Conservation (phyloP, 2,329 filamentous ascomycete genomes). For the Ceratocystis harringtonii region DNA sequence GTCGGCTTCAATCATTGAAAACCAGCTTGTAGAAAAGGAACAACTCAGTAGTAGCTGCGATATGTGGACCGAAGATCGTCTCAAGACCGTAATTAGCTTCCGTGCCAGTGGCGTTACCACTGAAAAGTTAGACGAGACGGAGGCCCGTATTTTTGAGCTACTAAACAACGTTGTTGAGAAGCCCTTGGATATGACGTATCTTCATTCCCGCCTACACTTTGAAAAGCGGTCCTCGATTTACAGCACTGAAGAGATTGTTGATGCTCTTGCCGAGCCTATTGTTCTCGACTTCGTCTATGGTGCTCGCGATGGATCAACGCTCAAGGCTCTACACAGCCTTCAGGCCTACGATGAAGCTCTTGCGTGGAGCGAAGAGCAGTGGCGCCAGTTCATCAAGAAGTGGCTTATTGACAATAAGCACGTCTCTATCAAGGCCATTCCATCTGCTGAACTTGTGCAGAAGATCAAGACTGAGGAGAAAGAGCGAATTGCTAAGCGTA, state of each 20-base stretch:
- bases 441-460: slow-evolving; percentile 63
- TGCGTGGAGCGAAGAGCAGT: slow-evolving; percentile 68
- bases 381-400: slow-evolving; percentile 65
- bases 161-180: slow-evolving; percentile 67
- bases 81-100: slow-evolving; percentile 72
- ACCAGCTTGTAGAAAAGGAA: slow-evolving; percentile 82
- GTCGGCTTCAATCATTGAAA: slow-evolving; percentile 82
- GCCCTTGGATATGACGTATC: slow-evolving; percentile 76
- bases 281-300: slow-evolving; percentile 91
- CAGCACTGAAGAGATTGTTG: slow-evolving; percentile 63
- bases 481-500: slow-evolving; percentile 61
- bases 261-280: slow-evolving; percentile 69
- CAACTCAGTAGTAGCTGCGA: slow-evolving; percentile 77
- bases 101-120: slow-evolving; percentile 77
- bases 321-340: slow-evolving; percentile 43
- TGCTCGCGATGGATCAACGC: slow-evolving; percentile 62
- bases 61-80: slow-evolving; percentile 63
- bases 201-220: slow-evolving; percentile 72
- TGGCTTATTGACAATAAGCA: slow-evolving; percentile 80
- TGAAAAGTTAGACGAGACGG: slow-evolving; percentile 66
- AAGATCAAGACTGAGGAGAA: slow-evolving; percentile 73
- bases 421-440: slow-evolving; percentile 75
- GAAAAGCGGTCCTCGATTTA: slow-evolving; percentile 72
- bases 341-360: slow-evolving; percentile 53
- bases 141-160: slow-evolving; percentile 71